Conservation (phyloP, 1,284 basidiomycete genomes). For the Microbotryum saponariae region DNA sequence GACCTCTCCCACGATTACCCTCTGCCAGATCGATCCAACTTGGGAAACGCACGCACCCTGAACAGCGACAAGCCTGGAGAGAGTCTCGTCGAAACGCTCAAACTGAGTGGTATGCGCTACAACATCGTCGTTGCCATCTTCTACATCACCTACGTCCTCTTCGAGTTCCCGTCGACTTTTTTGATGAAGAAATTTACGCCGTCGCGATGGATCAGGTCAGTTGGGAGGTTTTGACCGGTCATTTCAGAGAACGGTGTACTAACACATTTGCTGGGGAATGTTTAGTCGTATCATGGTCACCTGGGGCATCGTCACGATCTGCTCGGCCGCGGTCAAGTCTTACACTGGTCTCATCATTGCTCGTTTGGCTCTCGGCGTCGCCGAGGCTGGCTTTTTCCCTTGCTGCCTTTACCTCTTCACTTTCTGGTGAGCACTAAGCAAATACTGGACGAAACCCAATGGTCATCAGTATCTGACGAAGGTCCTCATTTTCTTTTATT, state of each 20-base stretch:
- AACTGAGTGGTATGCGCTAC: constrained; percentile 15
- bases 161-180: constrained; percentile 10
- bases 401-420: too few relatives aligned
- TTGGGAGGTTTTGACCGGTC: too few relatives aligned
- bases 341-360: constrained; percentile 22
- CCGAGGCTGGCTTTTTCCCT: constrained; percentile 28
- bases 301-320: constrained; percentile 22
- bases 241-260: too few relatives aligned
- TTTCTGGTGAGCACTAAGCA: too few relatives aligned
- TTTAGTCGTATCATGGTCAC: constrained; percentile 19
- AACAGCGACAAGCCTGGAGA: constrained; percentile 24
- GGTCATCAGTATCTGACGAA: background rate
- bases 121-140: constrained; percentile 20
- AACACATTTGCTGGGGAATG: too few relatives aligned
- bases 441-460: too few relatives aligned
- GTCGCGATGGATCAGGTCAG: constrained; percentile 9
- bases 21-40: constrained; percentile 8
- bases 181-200: constrained; percentile 22
- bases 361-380: constrained; percentile 18
- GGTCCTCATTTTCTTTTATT: constrained; percentile 10
- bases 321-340: constrained; percentile 17
- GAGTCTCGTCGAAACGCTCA: constrained; percentile 12
- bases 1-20: too few relatives aligned
- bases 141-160: constrained; percentile 14
- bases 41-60: constrained; percentile 25